phyloP scores from a whole-genome alignment of 345 rosid genomes.

The Eucalyptus viminalis region DNA sequence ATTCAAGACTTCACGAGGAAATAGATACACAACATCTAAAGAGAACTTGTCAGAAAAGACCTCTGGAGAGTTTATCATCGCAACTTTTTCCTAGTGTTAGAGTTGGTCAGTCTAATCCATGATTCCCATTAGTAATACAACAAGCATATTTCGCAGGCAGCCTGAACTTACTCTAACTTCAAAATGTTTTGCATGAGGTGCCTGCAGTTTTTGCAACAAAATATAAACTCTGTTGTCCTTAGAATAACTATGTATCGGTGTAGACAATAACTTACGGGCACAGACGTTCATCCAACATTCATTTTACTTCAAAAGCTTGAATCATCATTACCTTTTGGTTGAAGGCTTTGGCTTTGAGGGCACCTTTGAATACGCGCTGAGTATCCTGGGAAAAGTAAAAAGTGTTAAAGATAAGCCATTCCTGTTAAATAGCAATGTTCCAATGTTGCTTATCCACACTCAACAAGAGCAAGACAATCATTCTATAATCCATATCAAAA shows the following conservation, averaged over 20 bases:
- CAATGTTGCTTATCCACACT: neutral
- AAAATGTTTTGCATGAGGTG: neutral
- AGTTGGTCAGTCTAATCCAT: neutral
- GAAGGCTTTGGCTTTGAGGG: constrained; percentile 41
- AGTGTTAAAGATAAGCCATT: neutral
- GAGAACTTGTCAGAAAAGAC: neutral
- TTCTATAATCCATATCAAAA: neutral
- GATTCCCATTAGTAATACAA: neutral
- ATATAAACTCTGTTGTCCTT: neutral
- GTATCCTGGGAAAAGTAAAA: constrained; percentile 28
- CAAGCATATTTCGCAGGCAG: neutral
- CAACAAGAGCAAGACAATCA: neutral
- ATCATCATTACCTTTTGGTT: constrained; percentile 27
- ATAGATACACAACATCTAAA: neutral
- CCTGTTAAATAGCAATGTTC: neutral
- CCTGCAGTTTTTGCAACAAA: neutral
- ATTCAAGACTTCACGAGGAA: neutral
- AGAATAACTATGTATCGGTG: neutral
- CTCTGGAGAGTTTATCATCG: neutral
- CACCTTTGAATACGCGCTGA: constrained; percentile 45
- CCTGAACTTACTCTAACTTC: neutral
- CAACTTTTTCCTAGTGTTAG: neutral
- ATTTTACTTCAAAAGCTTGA: neutral
- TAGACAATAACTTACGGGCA: neutral
- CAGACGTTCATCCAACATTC: neutral